Base-by-base conservation (phyloP, 345 rosid species). In the Populus deltoides region DNA sequence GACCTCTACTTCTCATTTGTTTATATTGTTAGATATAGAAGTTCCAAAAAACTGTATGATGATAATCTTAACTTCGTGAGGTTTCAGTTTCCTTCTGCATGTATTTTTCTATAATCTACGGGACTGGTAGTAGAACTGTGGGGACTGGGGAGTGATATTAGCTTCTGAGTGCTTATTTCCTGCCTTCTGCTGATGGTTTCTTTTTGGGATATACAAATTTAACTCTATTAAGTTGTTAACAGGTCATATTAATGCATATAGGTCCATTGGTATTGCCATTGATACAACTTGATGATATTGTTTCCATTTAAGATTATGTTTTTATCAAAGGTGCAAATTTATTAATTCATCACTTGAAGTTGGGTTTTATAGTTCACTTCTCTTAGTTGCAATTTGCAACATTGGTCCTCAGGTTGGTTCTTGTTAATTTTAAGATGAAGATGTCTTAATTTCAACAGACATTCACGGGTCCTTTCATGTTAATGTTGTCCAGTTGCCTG, bases 401-500 rank as follows among this genome's bases (percentile, higher is more conserved):
- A 55, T 71, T 8, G 10, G 82, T 70, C 81, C 77, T 81, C 82
- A 83, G 87, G 85, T 85, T 87, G 89, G 87, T 85, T 86, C 39
- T 80, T 83, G 81, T 79, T 86, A 80, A 63, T 68, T 82, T 78
- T 68, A 81, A 85, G 80, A 29, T 62, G 85, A 74, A 77, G 75
- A 66, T 85, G 29, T 81, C 76, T 74, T 73, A 76, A 82, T 85
- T 87, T 81, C 55, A 80, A 71, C 81, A 38, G 83, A 79, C 86
- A 77, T 79, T 75, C 75, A 68, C 71, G 70, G 79, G 83, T 76
- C 81, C 73, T 75, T 81, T 79, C 82, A 80, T 78, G 86, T 90
- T 91, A 84, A 89, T 94, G 86, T 80, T 17, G 71, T 90, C 85
- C 85, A 90, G 93, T 88, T 91, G 90, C 85, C 86, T 91, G 93